These are phyloP conservation scores for Corchorus olitorius DNA, from an alignment of 345 rosid species.

Conservation along the genomic window DNA sequence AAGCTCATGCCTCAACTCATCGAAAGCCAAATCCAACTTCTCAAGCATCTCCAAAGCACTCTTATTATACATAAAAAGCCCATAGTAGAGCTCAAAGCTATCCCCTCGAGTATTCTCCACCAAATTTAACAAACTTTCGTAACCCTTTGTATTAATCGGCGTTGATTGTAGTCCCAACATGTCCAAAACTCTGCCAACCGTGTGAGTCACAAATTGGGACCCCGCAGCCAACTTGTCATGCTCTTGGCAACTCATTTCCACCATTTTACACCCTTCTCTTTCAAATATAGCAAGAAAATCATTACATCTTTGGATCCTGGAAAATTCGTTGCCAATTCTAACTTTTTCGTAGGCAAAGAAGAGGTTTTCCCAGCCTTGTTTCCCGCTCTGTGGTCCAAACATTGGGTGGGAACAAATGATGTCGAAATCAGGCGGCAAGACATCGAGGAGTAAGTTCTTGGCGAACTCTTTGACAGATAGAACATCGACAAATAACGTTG, in stretches of 20 bases:
- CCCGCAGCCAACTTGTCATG: conserved; percentile 50
- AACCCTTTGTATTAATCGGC: conserved; percentile 56
- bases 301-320: conserved; percentile 37
- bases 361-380: conserved; percentile 49
- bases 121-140: conserved; percentile 47
- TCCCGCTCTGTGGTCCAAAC: conserved; percentile 75
- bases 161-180: conserved; percentile 49
- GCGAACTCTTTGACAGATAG: conserved; percentile 71
- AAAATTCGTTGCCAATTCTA: conserved; percentile 48
- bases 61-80: conserved; percentile 62
- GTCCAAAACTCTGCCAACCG: conserved; percentile 53
- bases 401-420: conserved; percentile 73
- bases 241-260: conserved; percentile 61
- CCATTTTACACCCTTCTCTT: conserved; percentile 51
- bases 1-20: conserved; percentile 49
- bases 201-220: conserved; percentile 54
- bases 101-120: conserved; percentile 53
- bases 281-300: conserved; percentile 40
- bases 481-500: conserved; percentile 70
- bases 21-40: conserved; percentile 61
- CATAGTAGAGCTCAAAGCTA: conserved; percentile 77
- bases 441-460: conserved; percentile 43
- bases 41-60: conserved; percentile 66
- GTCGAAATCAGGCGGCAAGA: conserved; percentile 59
- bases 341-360: conserved; percentile 65